These are phyloP conservation scores for Antitrichia curtipendula DNA, from an alignment of 225 moss, liverwort and hornwort genomes.

Conservation along the genomic window DNA sequence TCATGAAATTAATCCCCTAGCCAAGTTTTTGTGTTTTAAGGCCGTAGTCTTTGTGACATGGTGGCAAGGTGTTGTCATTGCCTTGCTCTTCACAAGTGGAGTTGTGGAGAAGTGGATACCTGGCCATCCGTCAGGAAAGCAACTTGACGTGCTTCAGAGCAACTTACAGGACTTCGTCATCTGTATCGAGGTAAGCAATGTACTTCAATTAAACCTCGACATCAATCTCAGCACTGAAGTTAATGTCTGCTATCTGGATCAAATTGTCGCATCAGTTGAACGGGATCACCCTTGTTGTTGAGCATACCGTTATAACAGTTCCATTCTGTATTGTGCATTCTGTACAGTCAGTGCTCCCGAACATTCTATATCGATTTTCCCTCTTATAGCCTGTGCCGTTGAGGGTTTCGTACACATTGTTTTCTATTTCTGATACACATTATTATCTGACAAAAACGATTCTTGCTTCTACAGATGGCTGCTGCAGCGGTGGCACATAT, in stretches of 20 bases:
- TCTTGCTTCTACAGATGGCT: constrained; percentile 47
- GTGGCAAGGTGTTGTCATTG: constrained; percentile 97
- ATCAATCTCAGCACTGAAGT: neutral
- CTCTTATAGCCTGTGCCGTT: neutral
- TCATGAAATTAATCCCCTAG: constrained; percentile 67
- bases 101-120: constrained; percentile 32
- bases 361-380: neutral
- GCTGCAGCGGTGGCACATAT: constrained; percentile 87
- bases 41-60: constrained; percentile 97
- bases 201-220: neutral
- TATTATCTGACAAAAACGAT: neutral
- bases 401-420: neutral
- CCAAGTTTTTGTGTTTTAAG: constrained; percentile 94
- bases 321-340: neutral
- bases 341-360: neutral
- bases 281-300: neutral
- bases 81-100: constrained; percentile 54
- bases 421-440: neutral
- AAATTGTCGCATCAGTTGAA: neutral
- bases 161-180: constrained; percentile 70
- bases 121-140: neutral
- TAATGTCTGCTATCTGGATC: neutral
- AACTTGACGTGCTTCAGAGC: constrained; percentile 43
- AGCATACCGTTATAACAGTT: neutral
- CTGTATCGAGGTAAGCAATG: constrained; percentile 57